Base-by-base conservation (phyloP, 345 rosid genomes). In the Corymbia maculata region DNA sequence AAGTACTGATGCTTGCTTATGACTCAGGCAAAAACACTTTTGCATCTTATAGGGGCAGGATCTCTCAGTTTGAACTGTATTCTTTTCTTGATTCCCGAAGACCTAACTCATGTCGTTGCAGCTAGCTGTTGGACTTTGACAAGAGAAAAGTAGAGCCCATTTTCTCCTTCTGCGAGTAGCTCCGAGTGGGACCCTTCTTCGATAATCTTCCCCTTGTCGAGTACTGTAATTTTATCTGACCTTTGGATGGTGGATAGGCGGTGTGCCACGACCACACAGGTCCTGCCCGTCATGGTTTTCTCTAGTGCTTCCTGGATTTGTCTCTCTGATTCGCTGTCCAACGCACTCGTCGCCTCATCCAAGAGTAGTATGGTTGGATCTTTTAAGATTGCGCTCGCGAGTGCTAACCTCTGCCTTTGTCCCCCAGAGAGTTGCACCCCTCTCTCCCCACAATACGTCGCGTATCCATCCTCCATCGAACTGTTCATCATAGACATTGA, bases 271-370 rank as follows among this genome's bases (percentile, higher is more conserved):
- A 91, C 86, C 22, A 90, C 86, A 17, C 90, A 86, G 32, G 91
- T 90, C 44, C 92, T 82, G 8, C 90, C 93, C 5, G 75, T 80
- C 93, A 89, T 91, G 6, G 80, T 88, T 87, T 88, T 87, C 24
- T 88, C 91, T 28, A 90, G 79, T 51, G 92, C 92, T 51, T 90
- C 90, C 57, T 90, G 93, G 55, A 93, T 89, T 8, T 90, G 50
- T 11, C 52, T 93, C 75, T 92, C 93, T 6, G 93, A 92, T 52
- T 89, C 80, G 28, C 90, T 90, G 88, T 90, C 92, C 14, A 89
- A 90, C 42, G 92, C 92, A 80, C 93, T 90, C 3, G 93, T 90
- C 1, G 92, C 95, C 88, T 93, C 92, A 80, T 91, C 93, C 84
- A 91, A 66, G 42, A 89, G 92, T 36, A 91, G 50, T 16, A 90